Conservation (phyloP, 768 basidiomycete genomes). For the Leccinum subtestaceum region DNA sequence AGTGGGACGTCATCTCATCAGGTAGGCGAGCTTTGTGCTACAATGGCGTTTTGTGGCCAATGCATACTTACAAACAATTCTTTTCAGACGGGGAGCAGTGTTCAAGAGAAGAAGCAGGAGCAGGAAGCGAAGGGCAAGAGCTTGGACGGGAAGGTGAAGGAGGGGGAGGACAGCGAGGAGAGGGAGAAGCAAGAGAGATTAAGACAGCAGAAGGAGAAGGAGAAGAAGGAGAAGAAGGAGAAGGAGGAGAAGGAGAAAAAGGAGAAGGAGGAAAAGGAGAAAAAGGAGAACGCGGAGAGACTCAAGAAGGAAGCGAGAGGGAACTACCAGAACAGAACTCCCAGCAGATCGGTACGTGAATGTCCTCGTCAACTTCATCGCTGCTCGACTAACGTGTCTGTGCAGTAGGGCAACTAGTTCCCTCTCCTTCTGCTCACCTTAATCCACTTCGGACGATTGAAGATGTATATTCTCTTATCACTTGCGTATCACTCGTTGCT, state of each 20-base stretch:
- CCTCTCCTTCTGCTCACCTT: neutral
- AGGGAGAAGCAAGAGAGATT: too few species aligned
- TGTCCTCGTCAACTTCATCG: neutral
- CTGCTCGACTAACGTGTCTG: neutral
- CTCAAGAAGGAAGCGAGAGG: neutral
- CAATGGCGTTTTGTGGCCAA: neutral
- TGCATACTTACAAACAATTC: neutral
- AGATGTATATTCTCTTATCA: slow-evolving; percentile 7
- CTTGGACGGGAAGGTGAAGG: neutral
- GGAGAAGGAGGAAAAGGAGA: neutral
- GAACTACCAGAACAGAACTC: neutral
- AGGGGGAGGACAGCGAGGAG: neutral
- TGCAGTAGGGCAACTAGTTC: slow-evolving; percentile 2
- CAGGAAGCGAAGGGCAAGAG: neutral
- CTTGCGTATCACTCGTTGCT: neutral
- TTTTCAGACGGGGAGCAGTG: neutral
- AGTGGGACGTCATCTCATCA: neutral
- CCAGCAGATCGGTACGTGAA: slow-evolving; percentile 7
- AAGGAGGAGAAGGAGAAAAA: neutral
- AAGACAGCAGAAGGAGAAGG: too few species aligned
- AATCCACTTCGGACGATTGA: slow-evolving; percentile 1
- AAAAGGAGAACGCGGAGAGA: too few species aligned
- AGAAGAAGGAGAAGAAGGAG: too few species aligned
- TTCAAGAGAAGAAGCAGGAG: neutral
- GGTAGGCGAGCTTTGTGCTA: slow-evolving; percentile 5